Base-by-base conservation (phyloP, 495 filamentous ascomycete species). In the Podospora conica region DNA sequence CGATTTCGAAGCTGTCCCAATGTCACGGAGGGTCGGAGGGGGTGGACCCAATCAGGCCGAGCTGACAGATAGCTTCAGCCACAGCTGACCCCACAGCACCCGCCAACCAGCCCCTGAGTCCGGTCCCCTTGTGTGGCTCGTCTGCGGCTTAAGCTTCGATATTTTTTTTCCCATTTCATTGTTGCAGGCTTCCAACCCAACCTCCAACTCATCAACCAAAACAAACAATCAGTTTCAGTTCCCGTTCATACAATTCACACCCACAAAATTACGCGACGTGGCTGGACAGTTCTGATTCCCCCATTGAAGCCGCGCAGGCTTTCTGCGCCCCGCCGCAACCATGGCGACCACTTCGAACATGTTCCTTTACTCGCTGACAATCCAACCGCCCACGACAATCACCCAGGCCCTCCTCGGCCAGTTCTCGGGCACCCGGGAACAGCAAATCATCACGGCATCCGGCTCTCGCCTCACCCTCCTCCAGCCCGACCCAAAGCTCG, bases 261-360 rank as follows among this genome's bases (percentile, higher is more conserved):
- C 40, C 29, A 27, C 59, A 54, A 53, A 48, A 54, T 9, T 9
- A 18, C 61, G n/a, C 53, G 10, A 63, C 59, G 53, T 23, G 57
- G 23, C 65, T 54, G 53, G 28, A 58, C 65, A 58, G 48, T 55
- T 21, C 64, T 55, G 56, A 12, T 23, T 29, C 22, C 55, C 65
- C 62, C 57, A 69, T 58, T 68, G 70, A 66, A 79, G 80, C 81
- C 78, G 79, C 80, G 80, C 82, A 80, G 80, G 80, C 79, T 79
- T 75, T 73, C 82, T 83, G 83, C 81, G 80, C 78, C 74, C 65
- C 58, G 63, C 60, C 65, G 68, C 59, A 63, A 90, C 70, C 79
- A 99, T 99, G 95, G 93, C 95, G 76, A 94, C 92, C 66, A 96
- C 93, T 55, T 96, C 93, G 70, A 92, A 91, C 73, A 96, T 97